These are phyloP conservation scores for Suhomyces sp. DNA, from an alignment of 805 yeast species.

Conservation along the genomic window DNA sequence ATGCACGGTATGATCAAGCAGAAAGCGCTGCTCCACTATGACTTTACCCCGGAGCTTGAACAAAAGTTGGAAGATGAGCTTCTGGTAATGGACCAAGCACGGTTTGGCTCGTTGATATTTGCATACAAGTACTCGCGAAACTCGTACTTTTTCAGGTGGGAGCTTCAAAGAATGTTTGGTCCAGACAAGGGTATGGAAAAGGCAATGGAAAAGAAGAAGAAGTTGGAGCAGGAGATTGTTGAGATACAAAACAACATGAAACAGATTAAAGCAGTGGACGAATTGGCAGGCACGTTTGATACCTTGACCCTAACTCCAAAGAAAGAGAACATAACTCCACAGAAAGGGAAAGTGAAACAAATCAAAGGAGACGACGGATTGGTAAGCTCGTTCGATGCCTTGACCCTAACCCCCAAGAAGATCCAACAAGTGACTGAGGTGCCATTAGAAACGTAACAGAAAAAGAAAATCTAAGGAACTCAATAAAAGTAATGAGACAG, in stretches of 20 bases:
- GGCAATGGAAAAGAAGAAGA: conserved; percentile 1
- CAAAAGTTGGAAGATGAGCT: conserved; percentile 11
- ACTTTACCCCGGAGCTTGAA: conserved; percentile 3
- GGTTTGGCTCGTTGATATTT: conserved; percentile 27
- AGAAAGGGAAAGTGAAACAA: too few relatives aligned
- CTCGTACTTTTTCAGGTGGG: conserved; percentile 30
- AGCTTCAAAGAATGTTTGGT: conserved; percentile 27
- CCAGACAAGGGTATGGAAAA: conserved; percentile 13
- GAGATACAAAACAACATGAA: background rate
- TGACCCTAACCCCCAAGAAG: too few relatives aligned
- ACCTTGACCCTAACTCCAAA: background rate
- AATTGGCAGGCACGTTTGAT: background rate
- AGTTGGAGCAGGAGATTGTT: background rate
- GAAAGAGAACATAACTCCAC: background rate
- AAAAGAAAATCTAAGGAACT: too few relatives aligned
- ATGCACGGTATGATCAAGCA: conserved; percentile 7
- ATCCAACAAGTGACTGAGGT: too few relatives aligned
- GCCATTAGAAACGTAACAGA: too few relatives aligned
- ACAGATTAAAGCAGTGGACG: background rate
- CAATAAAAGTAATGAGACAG: too few relatives aligned
- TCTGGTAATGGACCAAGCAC: conserved; percentile 5
- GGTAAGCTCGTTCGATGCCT: too few relatives aligned
- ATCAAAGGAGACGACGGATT: too few relatives aligned
- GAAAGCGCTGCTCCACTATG: conserved; percentile 9
- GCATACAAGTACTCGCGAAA: conserved; percentile 25